phyloP scores from a whole-genome alignment of 495 filamentous ascomycete species.

The Cudoniella acicularis region DNA sequence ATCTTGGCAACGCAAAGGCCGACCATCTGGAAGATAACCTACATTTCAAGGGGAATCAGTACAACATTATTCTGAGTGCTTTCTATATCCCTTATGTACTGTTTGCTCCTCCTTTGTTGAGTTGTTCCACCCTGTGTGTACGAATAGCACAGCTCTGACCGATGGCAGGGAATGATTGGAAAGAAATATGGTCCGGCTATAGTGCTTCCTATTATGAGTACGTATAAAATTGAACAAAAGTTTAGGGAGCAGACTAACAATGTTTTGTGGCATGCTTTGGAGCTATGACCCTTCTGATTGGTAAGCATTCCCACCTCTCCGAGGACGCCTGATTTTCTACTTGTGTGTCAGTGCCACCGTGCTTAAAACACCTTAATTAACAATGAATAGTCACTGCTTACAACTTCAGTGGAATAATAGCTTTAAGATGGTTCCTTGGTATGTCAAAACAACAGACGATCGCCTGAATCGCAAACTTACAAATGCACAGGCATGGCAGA shows the following conservation, averaged over 20 bases:
- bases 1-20: slow-evolving; percentile 69
- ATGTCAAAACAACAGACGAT: background rate
- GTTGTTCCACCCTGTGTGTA: too few relatives aligned
- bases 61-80: slow-evolving; percentile 67
- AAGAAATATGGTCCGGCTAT: slow-evolving; percentile 62
- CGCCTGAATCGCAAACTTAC: background rate
- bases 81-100: slow-evolving; percentile 69
- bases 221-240: slow-evolving; percentile 52
- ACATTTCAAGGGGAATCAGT: slow-evolving; percentile 57
- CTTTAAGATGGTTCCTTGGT: slow-evolving; percentile 40
- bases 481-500: slow-evolving; percentile 60
- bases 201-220: slow-evolving; percentile 63
- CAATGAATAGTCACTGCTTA: slow-evolving; percentile 38
- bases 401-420: slow-evolving; percentile 66
- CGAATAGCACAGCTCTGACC: too few relatives aligned
- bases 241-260: slow-evolving; percentile 11
- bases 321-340: too few relatives aligned
- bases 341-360: too few relatives aligned
- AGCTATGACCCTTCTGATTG: background rate
- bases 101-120: slow-evolving; percentile 46
- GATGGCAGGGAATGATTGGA: slow-evolving; percentile 47
- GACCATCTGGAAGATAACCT: slow-evolving; percentile 42
- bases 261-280: background rate
- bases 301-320: too few relatives aligned
- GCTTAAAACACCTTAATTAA: too few relatives aligned